Base-by-base conservation (phyloP, 805 yeast genomes). In the Cyberlindnera veronae region DNA sequence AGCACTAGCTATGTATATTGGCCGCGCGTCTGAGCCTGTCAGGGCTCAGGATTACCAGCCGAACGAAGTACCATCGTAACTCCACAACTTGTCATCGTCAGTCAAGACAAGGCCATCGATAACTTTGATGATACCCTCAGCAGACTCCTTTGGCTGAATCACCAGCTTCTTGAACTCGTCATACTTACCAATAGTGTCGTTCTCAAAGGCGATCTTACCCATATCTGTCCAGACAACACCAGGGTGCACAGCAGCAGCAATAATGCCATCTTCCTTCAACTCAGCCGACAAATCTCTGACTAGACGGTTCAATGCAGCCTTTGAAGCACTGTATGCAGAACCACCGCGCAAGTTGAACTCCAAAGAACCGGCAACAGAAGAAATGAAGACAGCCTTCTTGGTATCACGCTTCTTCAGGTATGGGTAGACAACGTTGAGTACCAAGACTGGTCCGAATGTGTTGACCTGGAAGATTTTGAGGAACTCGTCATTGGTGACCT, bases 191-290 rank as follows among this genome's bases (percentile, higher is more conserved):
- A n/a, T n/a, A n/a, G n/a, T n/a, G n/a, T n/a, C n/a, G n/a, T n/a
- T n/a, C n/a, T n/a, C n/a, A n/a, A n/a, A n/a, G n/a, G n/a, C n/a
- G n/a, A n/a, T n/a, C n/a, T n/a, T n/a, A n/a, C n/a, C 6, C 62
- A 61, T 57, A 36, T 68, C 71, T 24, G 66, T 63, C n/a, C 38
- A n/a, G 12, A 69, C 71, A 10, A 57, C 26, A 28, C 74, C 73
- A 1, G 75, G 75, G 37, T 65, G 67, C 12, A 66, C n/a, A 11
- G 66, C 47, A 17, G 64, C 45, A 29, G 61, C 54, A 10, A 51
- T 57, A 42, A 58, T 64, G 3, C 54, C 60, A 33, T 61, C 58
- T 3, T 23, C 37, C 17, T 36, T 40, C 19, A 58, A 36, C 37
- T 66, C 69, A 21, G n/a, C 11, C 29, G 61, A 41, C 26, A 68